These are phyloP conservation scores for Rhizomucor pusillus DNA, from an alignment of 371 early-diverging fungal genomes.

Conservation along the genomic window DNA sequence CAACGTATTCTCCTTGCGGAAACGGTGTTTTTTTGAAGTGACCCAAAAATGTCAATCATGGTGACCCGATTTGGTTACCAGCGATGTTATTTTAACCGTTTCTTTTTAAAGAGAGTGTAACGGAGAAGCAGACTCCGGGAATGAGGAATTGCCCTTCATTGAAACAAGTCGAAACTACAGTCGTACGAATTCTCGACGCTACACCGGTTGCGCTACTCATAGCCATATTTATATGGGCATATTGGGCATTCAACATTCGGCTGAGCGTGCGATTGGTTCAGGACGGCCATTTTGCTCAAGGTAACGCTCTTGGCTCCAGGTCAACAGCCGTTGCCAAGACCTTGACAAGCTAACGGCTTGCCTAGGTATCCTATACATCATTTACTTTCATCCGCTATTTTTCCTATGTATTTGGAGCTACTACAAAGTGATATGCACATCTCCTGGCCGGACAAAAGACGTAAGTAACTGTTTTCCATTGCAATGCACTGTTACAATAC, in stretches of 20 bases:
- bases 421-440: constrained; percentile 31
- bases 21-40: too few relatives aligned
- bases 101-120: too few relatives aligned
- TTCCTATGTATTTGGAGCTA: constrained; percentile 44
- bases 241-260: constrained; percentile 32
- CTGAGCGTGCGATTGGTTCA: constrained; percentile 21
- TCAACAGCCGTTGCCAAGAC: background rate
- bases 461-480: constrained; percentile 2
- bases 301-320: constrained; percentile 10
- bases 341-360: background rate
- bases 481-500: background rate
- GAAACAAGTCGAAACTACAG: constrained; percentile 1
- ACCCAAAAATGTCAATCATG: too few relatives aligned
- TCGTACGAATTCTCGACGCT: constrained; percentile 29
- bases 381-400: constrained; percentile 36
- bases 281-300: constrained; percentile 34
- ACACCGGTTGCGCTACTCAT: constrained; percentile 33
- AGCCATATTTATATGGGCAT: constrained; percentile 38
- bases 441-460: constrained; percentile 28
- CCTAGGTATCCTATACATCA: constrained; percentile 24
- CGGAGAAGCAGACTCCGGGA: too few relatives aligned
- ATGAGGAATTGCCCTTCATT: background rate
- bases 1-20: too few relatives aligned
- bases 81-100: too few relatives aligned
- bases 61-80: too few relatives aligned